Percentiles rank a stretch among this genome's conserved stretches.
Evolutionary conservation across 1,139 yeast genomes (phyloP).

Genomic region (Lodderomyces beijingensis): DNA sequence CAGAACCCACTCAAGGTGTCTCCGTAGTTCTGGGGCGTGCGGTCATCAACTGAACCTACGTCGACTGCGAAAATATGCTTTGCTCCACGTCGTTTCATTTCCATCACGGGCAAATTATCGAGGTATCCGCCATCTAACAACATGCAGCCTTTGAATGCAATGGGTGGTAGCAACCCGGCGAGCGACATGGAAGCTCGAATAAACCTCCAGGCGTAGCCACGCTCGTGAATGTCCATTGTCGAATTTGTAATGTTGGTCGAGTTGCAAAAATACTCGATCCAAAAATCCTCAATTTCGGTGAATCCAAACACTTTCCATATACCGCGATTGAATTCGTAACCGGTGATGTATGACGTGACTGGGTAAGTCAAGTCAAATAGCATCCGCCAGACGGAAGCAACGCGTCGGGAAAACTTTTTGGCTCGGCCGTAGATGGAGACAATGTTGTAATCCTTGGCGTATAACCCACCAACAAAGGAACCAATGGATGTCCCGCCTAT

Average conservation of each 20-base stretch:
- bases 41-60: slow-evolving; percentile 92
- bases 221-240: slow-evolving; percentile 87
- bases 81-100: slow-evolving; percentile 88
- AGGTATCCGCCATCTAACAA: slow-evolving; percentile 93
- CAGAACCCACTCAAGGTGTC: slow-evolving; percentile 90
- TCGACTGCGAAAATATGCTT: slow-evolving; percentile 90
- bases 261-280: slow-evolving; percentile 85
- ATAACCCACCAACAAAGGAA: slow-evolving; percentile 89
- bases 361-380: slow-evolving; percentile 86
- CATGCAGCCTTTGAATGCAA: slow-evolving; percentile 88
- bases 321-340: slow-evolving; percentile 95
- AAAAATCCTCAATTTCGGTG: slow-evolving; percentile 88
- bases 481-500: slow-evolving; percentile 98
- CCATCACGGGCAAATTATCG: slow-evolving; percentile 87
- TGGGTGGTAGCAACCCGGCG: slow-evolving; percentile 90
- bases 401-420: slow-evolving; percentile 77
- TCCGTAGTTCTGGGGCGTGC: slow-evolving; percentile 88
- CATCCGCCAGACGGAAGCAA: slow-evolving; percentile 85
- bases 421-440: slow-evolving; percentile 90
- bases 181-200: slow-evolving; percentile 95
- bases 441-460: slow-evolving; percentile 86
- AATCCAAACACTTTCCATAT: slow-evolving; percentile 95
- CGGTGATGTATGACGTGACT: slow-evolving; percentile 89
- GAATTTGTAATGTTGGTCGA: slow-evolving; percentile 97
- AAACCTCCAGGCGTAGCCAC: slow-evolving; percentile 94